Evolutionary conservation across 2,329 filamentous ascomycete genomes (phyloP), one percentile per base, ranked within the genome.

Genomic region (Botrytis squamosa): DNA sequence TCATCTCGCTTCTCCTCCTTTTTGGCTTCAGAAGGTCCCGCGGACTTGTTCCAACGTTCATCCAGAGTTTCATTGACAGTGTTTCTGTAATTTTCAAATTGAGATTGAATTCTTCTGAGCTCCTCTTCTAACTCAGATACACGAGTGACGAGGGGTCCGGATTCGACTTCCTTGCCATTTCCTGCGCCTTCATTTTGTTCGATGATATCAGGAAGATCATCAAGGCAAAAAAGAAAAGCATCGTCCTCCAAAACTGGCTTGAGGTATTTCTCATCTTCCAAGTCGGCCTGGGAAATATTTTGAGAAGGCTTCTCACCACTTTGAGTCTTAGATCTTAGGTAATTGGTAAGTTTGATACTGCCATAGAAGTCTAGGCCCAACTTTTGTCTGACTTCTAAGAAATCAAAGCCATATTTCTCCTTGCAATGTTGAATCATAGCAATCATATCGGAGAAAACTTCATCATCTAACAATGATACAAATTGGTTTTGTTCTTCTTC

Each of bases 191-290:
- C 69, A 62, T 81, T 80, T 69, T 80, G 79, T 33, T 82, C 76
- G 55, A 79, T 79, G 44, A 82, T 79, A 44, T 88, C 85, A 46
- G 87, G 85, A 29, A 97, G 85, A 75, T 98, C 96, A 76, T 97
- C 95, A 33, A 99, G 86, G 73, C 89, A 93, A 81, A 97, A 94
- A 46, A 99, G 89, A 71, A 98, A 85, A 6, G 95, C 93, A 81
- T 99, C 96, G 77, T 98, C 94, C 74, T 96, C 91, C 12, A 99
- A 84, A 6, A 94, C 91, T 0, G 96, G 96, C 80, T 92, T 92
- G 74, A 99, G 86, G 80, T 91, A 97, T 76, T 88, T 87, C 76
- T 98, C 95, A 75, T 94, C 89, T n/a, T 90, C 86, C 75, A 98
- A 90, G 40, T 90, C 85, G 3, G 85, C 84, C 52, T 85, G 84